Evolutionary conservation across 139 green algal genomes (phyloP), one percentile per base, ranked within the genome.

Genomic region (Pycnococcus provasolii): DNA sequence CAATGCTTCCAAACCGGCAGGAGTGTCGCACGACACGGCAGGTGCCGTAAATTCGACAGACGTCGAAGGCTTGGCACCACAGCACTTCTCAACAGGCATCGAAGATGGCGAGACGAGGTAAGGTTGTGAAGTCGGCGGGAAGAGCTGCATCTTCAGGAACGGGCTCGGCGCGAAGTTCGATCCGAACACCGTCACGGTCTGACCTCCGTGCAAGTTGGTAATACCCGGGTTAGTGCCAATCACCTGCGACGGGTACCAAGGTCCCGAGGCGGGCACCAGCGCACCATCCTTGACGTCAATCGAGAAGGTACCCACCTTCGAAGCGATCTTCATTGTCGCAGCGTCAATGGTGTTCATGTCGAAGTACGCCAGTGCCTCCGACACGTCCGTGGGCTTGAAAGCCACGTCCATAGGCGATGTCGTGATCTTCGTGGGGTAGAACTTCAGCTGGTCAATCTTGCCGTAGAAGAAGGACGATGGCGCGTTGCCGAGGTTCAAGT

Each of bases 361-460:
- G 67, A 40, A 45, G 51, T 43, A 26, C 42, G 59, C 37, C 39
- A 43, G 62, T 55, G 15, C 11, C 11, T 42, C 61, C 26, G 47
- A 37, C 42, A n/a, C 13, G n/a, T 60, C 9, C 7, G 11, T 44
- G 7, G 46, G 42, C n/a, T 67, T 47, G 45, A 67, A 52, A 7
- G 13, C 15, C 42, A 52, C 53, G n/a, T 15, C 41, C 39, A 70
- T 40, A 4, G 68, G 45, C n/a, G 7, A 43, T 13, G 61, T 39
- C 3, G 37, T 44, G 13, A 75, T 26, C 15, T 3, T 26, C 39
- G 62, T 26, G 7, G 62, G 62, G 68, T 64, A 71, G 6, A 75
- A 53, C 46, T 65, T 57, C 13, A 75, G 46, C 68, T 75, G 59
- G 68, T 75, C 68, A 3, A 75, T 43, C 51, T 69, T 15, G 68